Base-by-base conservation (phyloP, 768 basidiomycete genomes). In the Russula brevipes region DNA sequence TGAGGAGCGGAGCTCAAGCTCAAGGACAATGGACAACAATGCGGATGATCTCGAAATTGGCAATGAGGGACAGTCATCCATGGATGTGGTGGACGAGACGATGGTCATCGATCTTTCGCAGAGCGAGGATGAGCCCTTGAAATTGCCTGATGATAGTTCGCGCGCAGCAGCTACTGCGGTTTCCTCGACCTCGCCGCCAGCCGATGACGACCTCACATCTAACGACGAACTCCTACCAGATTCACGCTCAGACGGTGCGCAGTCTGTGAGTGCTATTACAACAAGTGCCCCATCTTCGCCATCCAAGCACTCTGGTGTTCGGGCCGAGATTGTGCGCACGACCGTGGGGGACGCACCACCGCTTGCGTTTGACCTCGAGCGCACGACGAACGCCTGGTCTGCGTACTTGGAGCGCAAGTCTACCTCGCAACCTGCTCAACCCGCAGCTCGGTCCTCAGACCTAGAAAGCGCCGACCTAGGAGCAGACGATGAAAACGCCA, bases 401-500 rank as follows among this genome's bases (percentile, higher is more conserved):
- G 54, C 49, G 19, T 55, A 60, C 49, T 33, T 56, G 11, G 35
- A 44, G 16, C 59, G 41, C 11, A 54, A 35, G 41, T 44, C 56
- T 8, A 33, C 44, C 36, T 17, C 24, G 5, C 51, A 39, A 11
- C 17, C 57, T 9, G 19, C 16, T 10, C 63, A 44, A 42, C 45
- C 44, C 19, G 53, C 54, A 6, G 11, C 38, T 4, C 52, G 57
- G 38, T 35, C 57, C 31, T 50, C 46, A 1, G 59, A 66, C 3
- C 46, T 63, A 1, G 53, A 54, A 42, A 71, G 70, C 4, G 72
- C 74, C 2, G 53, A 75, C 35, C 24, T 65, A 19, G 73, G 72
- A 10, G 78, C 79, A 9, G 78, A 83, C 38, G 82, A 87, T 54
- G 79, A 75, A 14, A 81, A 78, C 12, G 89, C 83, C 0, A 80